phyloP scores from a whole-genome alignment of 139 green algal genomes.

The Micromonas pusilla region DNA sequence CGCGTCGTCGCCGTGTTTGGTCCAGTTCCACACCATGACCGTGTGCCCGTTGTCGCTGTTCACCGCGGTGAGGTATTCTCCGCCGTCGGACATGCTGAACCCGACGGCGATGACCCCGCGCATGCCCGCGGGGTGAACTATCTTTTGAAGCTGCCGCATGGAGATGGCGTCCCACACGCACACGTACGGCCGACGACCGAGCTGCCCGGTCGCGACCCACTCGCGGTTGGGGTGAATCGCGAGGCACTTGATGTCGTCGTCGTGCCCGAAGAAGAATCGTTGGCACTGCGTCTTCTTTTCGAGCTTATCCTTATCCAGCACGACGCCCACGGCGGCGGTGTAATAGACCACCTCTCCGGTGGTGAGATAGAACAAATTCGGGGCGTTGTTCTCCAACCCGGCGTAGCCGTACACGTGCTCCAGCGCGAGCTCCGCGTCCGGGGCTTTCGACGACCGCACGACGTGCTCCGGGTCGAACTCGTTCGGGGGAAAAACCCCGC shows the following conservation, averaged over 20 bases:
- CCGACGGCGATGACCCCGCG: conserved; percentile 9
- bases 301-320: conserved; percentile 26
- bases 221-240: conserved; percentile 33
- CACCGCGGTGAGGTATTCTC: background rate
- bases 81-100: background rate
- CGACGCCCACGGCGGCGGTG: conserved; percentile 23
- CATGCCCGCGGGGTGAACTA: conserved; percentile 3
- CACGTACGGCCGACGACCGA: conserved; percentile 2
- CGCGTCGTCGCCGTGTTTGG: background rate
- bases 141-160: background rate
- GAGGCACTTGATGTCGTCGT: conserved; percentile 36
- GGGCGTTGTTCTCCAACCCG: conserved; percentile 42
- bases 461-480: conserved; percentile 50
- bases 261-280: conserved; percentile 36
- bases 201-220: conserved; percentile 33
- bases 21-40: conserved; percentile 22
- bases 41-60: conserved; percentile 26
- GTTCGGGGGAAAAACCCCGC: conserved; percentile 57
- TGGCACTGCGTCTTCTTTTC: conserved; percentile 16
- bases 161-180: conserved; percentile 24
- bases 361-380: conserved; percentile 24
- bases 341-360: conserved; percentile 26
- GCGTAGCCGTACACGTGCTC: conserved; percentile 63
- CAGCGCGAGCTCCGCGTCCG: conserved; percentile 49
- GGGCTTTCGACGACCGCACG: conserved; percentile 55